Evolutionary conservation across 139 green algal genomes (phyloP).

Genomic region (Nannochloris sp.): DNA sequence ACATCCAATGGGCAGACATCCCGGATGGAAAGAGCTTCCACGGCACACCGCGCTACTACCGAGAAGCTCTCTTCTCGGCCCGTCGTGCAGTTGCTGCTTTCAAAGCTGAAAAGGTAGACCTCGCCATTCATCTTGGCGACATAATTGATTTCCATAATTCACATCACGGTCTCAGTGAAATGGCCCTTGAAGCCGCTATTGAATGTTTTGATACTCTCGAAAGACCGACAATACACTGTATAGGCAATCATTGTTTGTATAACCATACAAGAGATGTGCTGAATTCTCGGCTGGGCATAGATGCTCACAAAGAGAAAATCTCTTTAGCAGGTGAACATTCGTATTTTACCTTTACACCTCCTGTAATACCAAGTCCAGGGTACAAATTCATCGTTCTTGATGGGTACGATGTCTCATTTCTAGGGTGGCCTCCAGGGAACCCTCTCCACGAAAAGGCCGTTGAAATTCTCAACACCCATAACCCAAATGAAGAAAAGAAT

Average conservation of each 20-base stretch:
- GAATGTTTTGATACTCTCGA: constrained; percentile 32
- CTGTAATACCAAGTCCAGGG: constrained; percentile 23
- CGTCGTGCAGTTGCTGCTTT: constrained; percentile 25
- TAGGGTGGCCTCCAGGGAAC: constrained; percentile 45
- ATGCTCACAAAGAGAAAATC: background rate
- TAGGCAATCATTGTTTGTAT: constrained; percentile 74
- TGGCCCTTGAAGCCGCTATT: constrained; percentile 36
- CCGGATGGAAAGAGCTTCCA: constrained; percentile 59
- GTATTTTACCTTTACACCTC: constrained; percentile 55
- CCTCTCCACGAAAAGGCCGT: constrained; percentile 43
- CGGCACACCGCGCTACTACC: constrained; percentile 65
- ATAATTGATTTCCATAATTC: constrained; percentile 34
- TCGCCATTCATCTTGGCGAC: constrained; percentile 57
- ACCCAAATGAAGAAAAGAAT: constrained; percentile 70
- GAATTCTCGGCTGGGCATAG: constrained; percentile 16
- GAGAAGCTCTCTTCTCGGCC: constrained; percentile 33
- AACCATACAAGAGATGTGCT: constrained; percentile 47
- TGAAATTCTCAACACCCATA: constrained; percentile 35
- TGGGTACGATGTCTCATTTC: constrained; percentile 60
- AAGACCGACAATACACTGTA: constrained; percentile 44
- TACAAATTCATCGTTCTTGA: constrained; percentile 71
- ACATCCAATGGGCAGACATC: constrained; percentile 68
- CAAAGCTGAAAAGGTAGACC: constrained; percentile 15
- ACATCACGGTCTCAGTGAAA: constrained; percentile 1
- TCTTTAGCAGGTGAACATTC: background rate